Evolutionary conservation across 2,329 filamentous ascomycete genomes (phyloP), one percentile per base, ranked within the genome.

Genomic region (Fusarium sp.): DNA sequence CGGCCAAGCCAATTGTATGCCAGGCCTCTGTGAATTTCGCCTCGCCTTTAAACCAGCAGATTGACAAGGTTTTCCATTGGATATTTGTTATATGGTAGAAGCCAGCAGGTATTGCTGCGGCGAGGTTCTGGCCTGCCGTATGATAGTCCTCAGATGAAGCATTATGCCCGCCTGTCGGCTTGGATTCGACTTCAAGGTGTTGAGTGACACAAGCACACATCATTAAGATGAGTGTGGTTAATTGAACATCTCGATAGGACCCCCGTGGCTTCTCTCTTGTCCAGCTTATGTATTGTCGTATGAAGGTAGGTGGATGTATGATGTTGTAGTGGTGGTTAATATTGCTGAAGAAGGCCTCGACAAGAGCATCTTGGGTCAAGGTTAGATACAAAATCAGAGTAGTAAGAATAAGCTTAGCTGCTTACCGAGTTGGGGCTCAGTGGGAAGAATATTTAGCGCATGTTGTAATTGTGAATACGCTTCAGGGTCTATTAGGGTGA

Each of bases 241-340:
- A 23, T 11, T 62, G 57, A 7, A 61, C 15, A 19, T 62, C 59
- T 6, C 48, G 49, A 4, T 15, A 26, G 12, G 34, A 43, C 39
- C 7, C 43, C 3, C 39, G 50, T 3, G 40, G 28, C 7, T 4
- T 19, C 44, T 21, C 20, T 21, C 19, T 34, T 1, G 59, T 56
- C 59, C 59, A 62, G 15, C 12, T 9, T 3, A 62, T 8, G 19
- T 62, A 62, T 20, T 62, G 57, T 1, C 39, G 44, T 15, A 62
- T 62, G 1, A 62, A 62, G 6, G 15, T 7, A 2, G 59, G 7
- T 7, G 59, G 21, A 7, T 60, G 34, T 7, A 62, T 49, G n/a
- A 62, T 56, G 12, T 54, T 62, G 11, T 62, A 56, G 9, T 62
- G 59, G 10, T 62, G 59, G 1, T 62, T 62, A n/a, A 62, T 44